Evolutionary conservation across 148 eudicot species (phyloP).

Genomic region (Cornus kousa): DNA sequence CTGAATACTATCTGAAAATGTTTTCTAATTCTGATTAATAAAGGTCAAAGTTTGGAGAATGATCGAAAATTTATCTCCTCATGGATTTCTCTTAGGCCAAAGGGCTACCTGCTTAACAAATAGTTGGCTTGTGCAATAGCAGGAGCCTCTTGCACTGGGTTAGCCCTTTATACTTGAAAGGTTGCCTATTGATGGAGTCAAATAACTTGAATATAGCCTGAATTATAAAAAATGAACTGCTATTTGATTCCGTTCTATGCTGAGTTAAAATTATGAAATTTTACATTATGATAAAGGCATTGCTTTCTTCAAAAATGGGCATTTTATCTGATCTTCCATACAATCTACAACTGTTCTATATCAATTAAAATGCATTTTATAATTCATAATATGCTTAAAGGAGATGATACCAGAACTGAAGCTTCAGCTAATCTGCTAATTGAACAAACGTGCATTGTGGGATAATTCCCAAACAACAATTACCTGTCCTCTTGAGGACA

Average conservation of each 20-base stretch:
- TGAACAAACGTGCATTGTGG: background rate
- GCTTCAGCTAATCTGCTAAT: no score
- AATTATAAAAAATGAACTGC: background rate
- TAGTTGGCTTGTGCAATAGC: background rate
- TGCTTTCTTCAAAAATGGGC: background rate
- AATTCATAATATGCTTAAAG: no score
- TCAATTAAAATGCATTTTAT: background rate
- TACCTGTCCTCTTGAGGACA: background rate
- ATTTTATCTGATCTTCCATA: background rate
- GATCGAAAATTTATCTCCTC: background rate
- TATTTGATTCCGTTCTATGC: background rate
- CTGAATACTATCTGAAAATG: no score
- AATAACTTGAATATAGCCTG: background rate
- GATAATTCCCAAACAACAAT: background rate
- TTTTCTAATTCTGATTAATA: background rate
- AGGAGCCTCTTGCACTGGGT: no score
- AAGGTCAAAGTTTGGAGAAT: background rate
- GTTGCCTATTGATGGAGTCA: background rate
- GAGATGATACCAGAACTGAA: no score
- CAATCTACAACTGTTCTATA: no score
- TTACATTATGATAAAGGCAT: background rate
- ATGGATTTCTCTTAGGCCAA: no score
- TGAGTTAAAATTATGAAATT: background rate
- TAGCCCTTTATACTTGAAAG: no score
- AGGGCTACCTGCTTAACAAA: background rate